Base-by-base conservation (phyloP, 768 basidiomycete genomes). In the Kwoniella newhampshirensis region DNA sequence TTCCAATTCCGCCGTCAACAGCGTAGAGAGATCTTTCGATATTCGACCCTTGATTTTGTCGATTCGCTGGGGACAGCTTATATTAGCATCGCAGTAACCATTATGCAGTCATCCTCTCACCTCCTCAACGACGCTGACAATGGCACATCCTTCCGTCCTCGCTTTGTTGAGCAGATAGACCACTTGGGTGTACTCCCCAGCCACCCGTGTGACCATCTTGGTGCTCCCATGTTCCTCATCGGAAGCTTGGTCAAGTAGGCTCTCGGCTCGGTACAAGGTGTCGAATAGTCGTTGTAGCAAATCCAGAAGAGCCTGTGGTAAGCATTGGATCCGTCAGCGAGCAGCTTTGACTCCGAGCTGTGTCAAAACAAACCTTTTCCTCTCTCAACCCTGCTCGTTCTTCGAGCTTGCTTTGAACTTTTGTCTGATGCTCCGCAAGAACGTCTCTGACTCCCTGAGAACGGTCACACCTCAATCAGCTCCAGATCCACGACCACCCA, bases 261-360 rank as follows among this genome's bases (percentile, higher is more conserved):
- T 86, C 74, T 99, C 96, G 4, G 97, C 82, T 48, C 96, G 85
- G 12, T 85, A 83, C 17, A 94, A 82, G 15, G 89, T 90, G 66
- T 98, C 96, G 25, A 93, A 92, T 43, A 98, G 86, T 76, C 91
- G 91, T 60, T 97, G 82, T 3, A 98, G 81, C 12, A 93, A 81
- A 63, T 93, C 87, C 18, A 98, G 81, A 44, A 93, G 78, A 0
- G 88, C 85, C 91, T 92, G 65, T 13, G 21, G 18, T 9, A 8
- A 18, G 41, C 13, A 17, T 21, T 18, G 15, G 12, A 28, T 18
- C 18, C 13, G 23, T 26, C 20, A 23, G 15, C 7, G 7, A 45
- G 20, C 18, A 25, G 41, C 41, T 6, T 23, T 6, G 8, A 5
- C 18, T 18, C 18, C 41, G 6, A 6, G n/a, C 4, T 17, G 32